Evolutionary conservation across 73 alveolate genomes (phyloP).

Genomic region (Paramecium biaurelia): DNA sequence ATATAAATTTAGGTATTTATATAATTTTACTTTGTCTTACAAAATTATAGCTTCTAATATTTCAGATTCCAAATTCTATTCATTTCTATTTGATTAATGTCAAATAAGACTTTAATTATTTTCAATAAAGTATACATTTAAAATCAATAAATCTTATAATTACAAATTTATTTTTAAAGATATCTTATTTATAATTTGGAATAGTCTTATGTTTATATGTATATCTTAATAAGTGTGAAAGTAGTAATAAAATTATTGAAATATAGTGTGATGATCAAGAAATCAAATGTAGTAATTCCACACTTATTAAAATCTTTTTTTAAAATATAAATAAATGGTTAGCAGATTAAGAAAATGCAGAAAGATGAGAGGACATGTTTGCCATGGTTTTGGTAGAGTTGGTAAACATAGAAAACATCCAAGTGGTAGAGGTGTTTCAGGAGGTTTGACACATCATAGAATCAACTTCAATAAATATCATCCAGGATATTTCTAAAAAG

Average conservation of each 20-base stretch:
- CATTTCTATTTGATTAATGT: background rate
- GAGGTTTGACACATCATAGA: constrained; percentile 94
- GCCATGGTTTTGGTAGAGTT: constrained; percentile 96
- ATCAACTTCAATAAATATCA: constrained; percentile 85
- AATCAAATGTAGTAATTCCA: background rate
- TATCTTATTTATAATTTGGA: background rate
- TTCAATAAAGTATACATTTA: no score
- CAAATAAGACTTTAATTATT: no score
- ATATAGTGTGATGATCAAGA: background rate
- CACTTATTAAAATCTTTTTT: constrained; percentile 40
- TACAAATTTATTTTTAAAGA: background rate
- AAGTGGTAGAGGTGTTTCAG: constrained; percentile 97
- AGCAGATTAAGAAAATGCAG: constrained; percentile 89
- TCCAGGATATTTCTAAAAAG: constrained; percentile 99
- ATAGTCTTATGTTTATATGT: background rate
- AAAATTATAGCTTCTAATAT: no score
- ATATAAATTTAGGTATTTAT: background rate
- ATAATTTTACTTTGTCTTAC: background rate
- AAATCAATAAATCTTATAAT: background rate
- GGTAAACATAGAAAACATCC: constrained; percentile 99
- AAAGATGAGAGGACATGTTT: constrained; percentile 97
- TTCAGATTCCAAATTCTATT: background rate
- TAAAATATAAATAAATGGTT: constrained; percentile 70
- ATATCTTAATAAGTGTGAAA: background rate
- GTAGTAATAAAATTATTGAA: background rate